Evolutionary conservation across 1,284 basidiomycete genomes (phyloP), one percentile per base, ranked within the genome.

Genomic region (Apiotrichum porosum): DNA sequence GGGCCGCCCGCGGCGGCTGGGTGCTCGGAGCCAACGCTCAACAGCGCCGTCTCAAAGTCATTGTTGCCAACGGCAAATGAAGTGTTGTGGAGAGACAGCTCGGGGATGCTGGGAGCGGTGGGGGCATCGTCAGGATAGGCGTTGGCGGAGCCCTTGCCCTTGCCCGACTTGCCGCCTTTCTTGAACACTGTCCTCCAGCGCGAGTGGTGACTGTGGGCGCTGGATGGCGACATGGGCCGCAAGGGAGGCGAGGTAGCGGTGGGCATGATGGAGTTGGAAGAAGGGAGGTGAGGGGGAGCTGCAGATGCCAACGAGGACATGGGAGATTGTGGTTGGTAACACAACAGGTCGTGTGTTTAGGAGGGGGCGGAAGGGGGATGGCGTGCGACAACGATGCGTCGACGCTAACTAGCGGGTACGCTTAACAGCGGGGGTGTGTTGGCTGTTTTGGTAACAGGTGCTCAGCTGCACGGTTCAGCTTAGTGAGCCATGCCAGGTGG

Each of bases 221-320:
- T 33, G 12, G 42, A 37, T 3, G 42, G 26, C 37, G 23, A 30
- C 18, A 26, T 12, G 6, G 23, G 28, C 24, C 36, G 31, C 24
- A 35, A 33, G 15, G 42, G 24, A 6, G 22, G 28, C 5, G 47
- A 9, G 5, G 47, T 19, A 3, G 47, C n/a, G 15, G 47, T 26
- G 23, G 30, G 40, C 37, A 32, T 48, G 22, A 22, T 17, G 14
- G 35, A 28, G 22, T n/a, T 23, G 4, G 41, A 17, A 5, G 41
- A 35, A 13, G 33, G 17, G 34, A 44, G 35, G 37, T 44, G 48
- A 12, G 33, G 42, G 6, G 35, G 44, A 10, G 44, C 36, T 39
- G 44, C 26, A 3, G 42, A 44, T 31, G 48, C 48, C 22, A 49
- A 49, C 8, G 47, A 48, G n/a, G 47, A 49, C 42, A 49, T 49